phyloP scores from a whole-genome alignment of 208 protist species.

The Trypanosoma conorhini region DNA sequence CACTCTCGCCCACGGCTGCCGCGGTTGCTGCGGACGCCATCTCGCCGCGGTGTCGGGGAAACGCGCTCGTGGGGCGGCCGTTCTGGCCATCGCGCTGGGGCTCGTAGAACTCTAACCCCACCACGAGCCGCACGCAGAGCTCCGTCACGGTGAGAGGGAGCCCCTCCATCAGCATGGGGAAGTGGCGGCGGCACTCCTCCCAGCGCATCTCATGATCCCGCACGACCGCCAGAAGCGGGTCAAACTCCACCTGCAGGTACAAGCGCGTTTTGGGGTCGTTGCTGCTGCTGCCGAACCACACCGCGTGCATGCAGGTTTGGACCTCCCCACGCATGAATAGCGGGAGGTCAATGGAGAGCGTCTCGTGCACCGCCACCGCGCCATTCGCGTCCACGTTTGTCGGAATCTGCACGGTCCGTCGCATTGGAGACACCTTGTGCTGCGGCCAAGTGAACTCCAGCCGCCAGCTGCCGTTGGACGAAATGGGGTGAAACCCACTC shows the following conservation, averaged over 20 bases:
- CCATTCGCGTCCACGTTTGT: constrained; percentile 10
- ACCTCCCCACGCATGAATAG: constrained; percentile 30
- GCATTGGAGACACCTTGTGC: constrained; percentile 10
- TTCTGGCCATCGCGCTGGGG: constrained; percentile 27
- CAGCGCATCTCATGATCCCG: constrained; percentile 10
- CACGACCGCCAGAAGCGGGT: constrained; percentile 21
- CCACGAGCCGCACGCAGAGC: constrained; percentile 9
- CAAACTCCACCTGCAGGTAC: constrained; percentile 17
- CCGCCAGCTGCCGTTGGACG: constrained; percentile 12
- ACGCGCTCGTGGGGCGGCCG: constrained; percentile 28
- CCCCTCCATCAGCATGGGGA: neutral
- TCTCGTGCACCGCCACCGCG: neutral
- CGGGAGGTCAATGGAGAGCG: constrained; percentile 27
- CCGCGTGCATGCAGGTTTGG: constrained; percentile 15
- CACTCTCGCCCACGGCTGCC: neutral
- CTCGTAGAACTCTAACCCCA: constrained; percentile 22
- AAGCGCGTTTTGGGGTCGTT: neutral
- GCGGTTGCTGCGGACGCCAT: neutral
- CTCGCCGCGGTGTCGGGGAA: neutral
- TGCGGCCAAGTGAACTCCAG: constrained; percentile 26
- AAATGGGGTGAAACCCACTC: constrained; percentile 24
- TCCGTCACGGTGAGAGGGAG: neutral
- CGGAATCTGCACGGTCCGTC: constrained; percentile 14
- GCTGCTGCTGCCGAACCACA: constrained; percentile 14
- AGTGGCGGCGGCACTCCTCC: neutral